These are phyloP conservation scores for Monilinia fructigena DNA, from an alignment of 2,329 filamentous ascomycete genomes.

Conservation along the genomic window DNA sequence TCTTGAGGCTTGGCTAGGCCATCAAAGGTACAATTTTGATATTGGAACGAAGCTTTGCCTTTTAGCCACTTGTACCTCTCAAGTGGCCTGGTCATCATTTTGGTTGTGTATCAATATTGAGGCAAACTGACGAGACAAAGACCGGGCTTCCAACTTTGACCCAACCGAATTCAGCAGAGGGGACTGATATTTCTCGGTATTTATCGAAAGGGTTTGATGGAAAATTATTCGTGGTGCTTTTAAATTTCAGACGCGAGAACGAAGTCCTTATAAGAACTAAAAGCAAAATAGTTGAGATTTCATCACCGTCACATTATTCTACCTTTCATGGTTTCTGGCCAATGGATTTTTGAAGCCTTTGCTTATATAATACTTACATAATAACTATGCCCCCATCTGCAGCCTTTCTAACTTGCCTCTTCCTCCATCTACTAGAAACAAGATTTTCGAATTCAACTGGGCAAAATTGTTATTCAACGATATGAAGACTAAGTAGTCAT, in stretches of 20 bases:
- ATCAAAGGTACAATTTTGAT: not conserved
- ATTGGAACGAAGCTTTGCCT: not conserved
- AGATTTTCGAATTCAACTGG: accelerated
- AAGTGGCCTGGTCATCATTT: not conserved
- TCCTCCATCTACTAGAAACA: not conserved
- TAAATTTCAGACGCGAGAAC: not conserved
- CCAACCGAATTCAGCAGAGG: not conserved
- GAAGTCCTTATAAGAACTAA: not conserved
- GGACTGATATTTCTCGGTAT: not conserved
- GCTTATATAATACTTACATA: not conserved
- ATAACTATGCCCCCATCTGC: not conserved
- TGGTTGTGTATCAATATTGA: not conserved
- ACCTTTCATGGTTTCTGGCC: not conserved
- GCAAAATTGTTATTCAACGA: not conserved
- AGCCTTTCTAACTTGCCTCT: not conserved
- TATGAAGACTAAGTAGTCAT: not conserved
- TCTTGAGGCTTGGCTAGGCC: not conserved
- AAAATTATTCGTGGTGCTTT: not conserved
- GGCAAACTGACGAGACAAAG: not conserved
- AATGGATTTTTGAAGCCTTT: not conserved
- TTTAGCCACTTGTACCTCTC: not conserved
- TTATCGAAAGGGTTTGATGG: not conserved
- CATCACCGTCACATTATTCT: not conserved
- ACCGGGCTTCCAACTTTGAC: not conserved
- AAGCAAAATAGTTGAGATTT: not conserved